phyloP scores from a whole-genome alignment of 164 flowering plant genomes.

The Tinospora cordifolia region DNA sequence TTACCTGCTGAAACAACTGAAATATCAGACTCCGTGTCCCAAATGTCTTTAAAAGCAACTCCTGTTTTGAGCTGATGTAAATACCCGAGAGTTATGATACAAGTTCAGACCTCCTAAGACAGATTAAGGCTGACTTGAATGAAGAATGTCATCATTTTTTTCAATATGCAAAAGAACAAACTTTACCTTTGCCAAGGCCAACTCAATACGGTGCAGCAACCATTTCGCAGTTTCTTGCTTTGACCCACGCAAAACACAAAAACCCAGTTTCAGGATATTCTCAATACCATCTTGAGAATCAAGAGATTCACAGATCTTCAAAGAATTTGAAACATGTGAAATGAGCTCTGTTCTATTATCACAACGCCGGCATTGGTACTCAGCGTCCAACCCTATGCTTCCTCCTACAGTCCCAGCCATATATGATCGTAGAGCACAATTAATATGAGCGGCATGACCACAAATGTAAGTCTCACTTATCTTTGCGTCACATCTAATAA shows the following conservation, averaged over 20 bases:
- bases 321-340: slow-evolving; percentile 45
- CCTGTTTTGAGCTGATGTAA: slow-evolving; percentile 52
- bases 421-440: slow-evolving; percentile 66
- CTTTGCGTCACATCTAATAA: slow-evolving; percentile 65
- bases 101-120: slow-evolving; percentile 18
- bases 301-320: slow-evolving; percentile 50
- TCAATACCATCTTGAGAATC: slow-evolving; percentile 44
- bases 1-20: slow-evolving; percentile 30
- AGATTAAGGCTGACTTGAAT: slow-evolving; percentile 9
- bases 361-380: slow-evolving; percentile 87
- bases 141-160: not conserved
- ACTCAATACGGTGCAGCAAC: slow-evolving; percentile 33
- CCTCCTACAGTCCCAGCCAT: slow-evolving; percentile 96
- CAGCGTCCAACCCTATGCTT: slow-evolving; percentile 65
- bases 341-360: slow-evolving; percentile 62
- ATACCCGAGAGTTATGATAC: slow-evolving; percentile 22
- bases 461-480: slow-evolving; percentile 41
- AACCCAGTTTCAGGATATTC: slow-evolving; percentile 51
- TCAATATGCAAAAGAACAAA: not conserved
- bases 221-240: slow-evolving; percentile 33
- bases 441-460: slow-evolving; percentile 73
- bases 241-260: slow-evolving; percentile 55
- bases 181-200: slow-evolving; percentile 42
- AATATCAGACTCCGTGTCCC: slow-evolving; percentile 32
- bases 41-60: slow-evolving; percentile 33